A percentile compares a stretch with the other conserved stretches of the same genome.
Evolutionary conservation across 352 stramenopile genomes (phyloP).

Genomic region (Phytophthora melonis): DNA sequence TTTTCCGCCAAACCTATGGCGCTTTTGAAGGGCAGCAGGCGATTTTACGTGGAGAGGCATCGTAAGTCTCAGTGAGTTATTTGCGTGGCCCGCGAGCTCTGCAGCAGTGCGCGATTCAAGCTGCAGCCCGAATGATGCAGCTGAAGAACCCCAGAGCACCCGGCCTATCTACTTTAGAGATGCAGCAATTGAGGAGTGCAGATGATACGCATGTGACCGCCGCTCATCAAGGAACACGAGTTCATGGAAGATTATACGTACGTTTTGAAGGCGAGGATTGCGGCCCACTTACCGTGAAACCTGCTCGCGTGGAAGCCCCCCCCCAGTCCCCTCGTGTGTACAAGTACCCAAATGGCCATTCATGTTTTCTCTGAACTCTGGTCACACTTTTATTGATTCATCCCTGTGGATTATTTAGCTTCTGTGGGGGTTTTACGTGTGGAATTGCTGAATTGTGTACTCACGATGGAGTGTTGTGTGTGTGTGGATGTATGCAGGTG

Average conservation of each 20-base stretch:
- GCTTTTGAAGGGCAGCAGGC: constrained; percentile 29
- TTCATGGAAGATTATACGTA: constrained; percentile 28
- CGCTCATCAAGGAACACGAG: constrained; percentile 14
- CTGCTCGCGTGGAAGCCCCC: constrained; percentile 5
- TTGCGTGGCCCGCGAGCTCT: constrained; percentile 15
- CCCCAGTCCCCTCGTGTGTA: constrained; percentile 21
- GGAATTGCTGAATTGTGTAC: constrained; percentile 24
- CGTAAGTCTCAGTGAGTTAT: constrained; percentile 33
- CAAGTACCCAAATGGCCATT: constrained; percentile 25
- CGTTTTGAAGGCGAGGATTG: constrained; percentile 17
- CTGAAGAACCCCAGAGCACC: constrained; percentile 1
- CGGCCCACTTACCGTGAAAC: neutral
- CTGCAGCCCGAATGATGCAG: constrained; percentile 2
- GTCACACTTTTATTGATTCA: constrained; percentile 22
- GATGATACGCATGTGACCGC: constrained; percentile 17
- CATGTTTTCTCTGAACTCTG: neutral
- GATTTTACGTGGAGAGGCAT: constrained; percentile 20
- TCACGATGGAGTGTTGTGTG: constrained; percentile 29
- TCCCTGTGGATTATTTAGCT: constrained; percentile 31
- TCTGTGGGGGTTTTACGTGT: constrained; percentile 6
- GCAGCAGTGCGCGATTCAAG: neutral
- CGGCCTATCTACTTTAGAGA: constrained; percentile 28
- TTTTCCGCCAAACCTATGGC: constrained; percentile 41
- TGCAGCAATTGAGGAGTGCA: constrained; percentile 23
- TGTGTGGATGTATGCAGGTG: constrained; percentile 25